These are phyloP conservation scores for Chrysosporium keratinophilum DNA, from an alignment of 2,329 filamentous ascomycete genomes.

Conservation along the genomic window DNA sequence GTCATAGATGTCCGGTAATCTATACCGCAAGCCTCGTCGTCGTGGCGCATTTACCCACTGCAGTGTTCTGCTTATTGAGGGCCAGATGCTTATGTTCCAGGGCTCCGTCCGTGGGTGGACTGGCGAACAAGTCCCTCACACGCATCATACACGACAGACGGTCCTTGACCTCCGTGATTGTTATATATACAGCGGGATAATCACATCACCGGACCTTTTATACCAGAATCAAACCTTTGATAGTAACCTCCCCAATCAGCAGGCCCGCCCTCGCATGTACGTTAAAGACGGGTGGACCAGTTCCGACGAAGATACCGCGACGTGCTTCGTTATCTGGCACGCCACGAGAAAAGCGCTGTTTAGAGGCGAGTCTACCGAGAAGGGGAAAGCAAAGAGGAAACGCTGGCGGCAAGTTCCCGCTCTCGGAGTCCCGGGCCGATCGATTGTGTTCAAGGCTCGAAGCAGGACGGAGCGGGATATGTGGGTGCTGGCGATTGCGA, in stretches of 20 bases:
- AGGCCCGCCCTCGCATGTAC: conserved; percentile 50
- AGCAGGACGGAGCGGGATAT: conserved; percentile 56
- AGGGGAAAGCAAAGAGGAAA: conserved; percentile 25
- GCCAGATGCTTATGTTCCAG: conserved; percentile 53
- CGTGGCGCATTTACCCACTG: conserved; percentile 52
- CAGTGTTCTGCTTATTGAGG: conserved; percentile 50
- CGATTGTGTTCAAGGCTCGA: conserved; percentile 55
- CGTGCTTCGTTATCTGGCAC: conserved; percentile 58
- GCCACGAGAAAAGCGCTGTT: conserved; percentile 49
- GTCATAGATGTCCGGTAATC: conserved; percentile 46
- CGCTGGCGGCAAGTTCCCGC: conserved; percentile 49
- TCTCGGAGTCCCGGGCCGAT: conserved; percentile 50
- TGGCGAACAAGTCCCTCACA: conserved; percentile 48
- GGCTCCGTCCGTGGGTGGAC: conserved; percentile 46
- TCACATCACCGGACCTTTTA: conserved; percentile 53
- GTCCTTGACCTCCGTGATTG: conserved; percentile 52
- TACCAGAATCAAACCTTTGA: conserved; percentile 57
- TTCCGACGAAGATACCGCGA: conserved; percentile 55
- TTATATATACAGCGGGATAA: conserved; percentile 55
- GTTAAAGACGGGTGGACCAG: conserved; percentile 52
- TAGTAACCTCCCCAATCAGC: conserved; percentile 49
- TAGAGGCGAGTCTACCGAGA: conserved; percentile 31
- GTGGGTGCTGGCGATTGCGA: conserved; percentile 56
- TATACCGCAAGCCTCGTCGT: conserved; percentile 55
- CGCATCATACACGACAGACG: conserved; percentile 52